Conservation (phyloP, 345 rosid species). For the Streptanthus diversifolius region DNA sequence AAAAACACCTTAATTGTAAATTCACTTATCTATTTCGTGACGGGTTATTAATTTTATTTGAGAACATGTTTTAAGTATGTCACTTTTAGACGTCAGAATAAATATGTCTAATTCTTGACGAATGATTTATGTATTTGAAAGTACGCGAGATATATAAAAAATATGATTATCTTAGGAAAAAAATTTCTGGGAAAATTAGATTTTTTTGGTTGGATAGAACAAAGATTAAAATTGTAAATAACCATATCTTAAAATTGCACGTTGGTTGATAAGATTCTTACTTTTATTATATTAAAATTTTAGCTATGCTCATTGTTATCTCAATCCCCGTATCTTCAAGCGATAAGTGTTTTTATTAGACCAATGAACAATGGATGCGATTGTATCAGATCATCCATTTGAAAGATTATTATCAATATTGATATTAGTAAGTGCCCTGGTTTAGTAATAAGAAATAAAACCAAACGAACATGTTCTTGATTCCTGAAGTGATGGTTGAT, state of each 20-base stretch:
- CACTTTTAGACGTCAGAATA: neutral
- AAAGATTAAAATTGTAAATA: neutral
- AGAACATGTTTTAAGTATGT: neutral
- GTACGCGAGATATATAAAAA: neutral
- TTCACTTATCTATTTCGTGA: neutral
- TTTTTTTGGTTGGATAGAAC: neutral
- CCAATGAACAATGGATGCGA: neutral
- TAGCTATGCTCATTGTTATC: neutral
- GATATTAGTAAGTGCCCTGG: neutral
- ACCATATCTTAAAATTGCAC: neutral
- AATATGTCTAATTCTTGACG: neutral
- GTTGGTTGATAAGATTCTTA: neutral
- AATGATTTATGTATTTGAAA: neutral
- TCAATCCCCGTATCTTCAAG: neutral
- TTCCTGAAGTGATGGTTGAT: constrained; percentile 29
- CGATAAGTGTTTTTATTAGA: neutral
- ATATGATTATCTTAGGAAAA: neutral
- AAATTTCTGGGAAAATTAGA: too few relatives aligned
- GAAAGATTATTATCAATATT: neutral
- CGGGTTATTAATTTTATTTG: neutral
- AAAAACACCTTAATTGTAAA: neutral
- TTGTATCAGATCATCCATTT: neutral
- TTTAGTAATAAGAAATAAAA: constrained; percentile 1
- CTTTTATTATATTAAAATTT: too few relatives aligned
- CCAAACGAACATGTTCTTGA: constrained; percentile 28